These are phyloP conservation scores for Globisporangium lucens DNA, from an alignment of 352 stramenopile genomes.

Conservation along the genomic window DNA sequence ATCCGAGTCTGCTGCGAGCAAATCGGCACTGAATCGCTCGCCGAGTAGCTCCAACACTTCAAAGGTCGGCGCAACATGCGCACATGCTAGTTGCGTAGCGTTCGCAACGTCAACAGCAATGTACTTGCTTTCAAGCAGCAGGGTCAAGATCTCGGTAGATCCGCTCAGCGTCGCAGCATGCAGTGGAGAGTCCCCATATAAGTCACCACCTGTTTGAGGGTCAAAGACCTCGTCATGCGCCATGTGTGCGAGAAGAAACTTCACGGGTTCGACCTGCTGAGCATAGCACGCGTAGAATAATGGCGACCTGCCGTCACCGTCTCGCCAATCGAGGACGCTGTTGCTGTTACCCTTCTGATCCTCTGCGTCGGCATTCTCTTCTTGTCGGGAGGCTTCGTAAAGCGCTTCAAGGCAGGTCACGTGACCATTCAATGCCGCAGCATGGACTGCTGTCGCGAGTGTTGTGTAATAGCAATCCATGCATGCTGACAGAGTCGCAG, in stretches of 20 bases:
- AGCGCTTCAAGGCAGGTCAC: conserved; percentile 44
- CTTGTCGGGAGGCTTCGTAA: not conserved
- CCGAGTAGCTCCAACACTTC: conserved; percentile 35
- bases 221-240: conserved; percentile 10
- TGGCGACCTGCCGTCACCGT: conserved; percentile 60
- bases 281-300: conserved; percentile 76
- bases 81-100: conserved; percentile 29
- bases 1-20: conserved; percentile 49
- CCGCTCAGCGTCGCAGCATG: conserved; percentile 51
- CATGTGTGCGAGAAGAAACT: conserved; percentile 33
- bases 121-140: conserved; percentile 41
- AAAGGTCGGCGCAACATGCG: conserved; percentile 42
- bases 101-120: conserved; percentile 46
- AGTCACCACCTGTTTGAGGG: not conserved
- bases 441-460: conserved; percentile 51
- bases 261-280: conserved; percentile 39
- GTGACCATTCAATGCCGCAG: conserved; percentile 52
- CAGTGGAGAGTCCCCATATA: conserved; percentile 26
- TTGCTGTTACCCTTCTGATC: conserved; percentile 10
- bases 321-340: conserved; percentile 48
- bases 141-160: conserved; percentile 22
- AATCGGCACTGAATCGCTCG: conserved; percentile 38
- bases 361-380: not conserved
- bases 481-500: conserved; percentile 20
- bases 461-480: conserved; percentile 58